These are phyloP conservation scores for Blastobotrys ciferrii DNA, from an alignment of 1,139 yeast species.

Conservation along the genomic window DNA sequence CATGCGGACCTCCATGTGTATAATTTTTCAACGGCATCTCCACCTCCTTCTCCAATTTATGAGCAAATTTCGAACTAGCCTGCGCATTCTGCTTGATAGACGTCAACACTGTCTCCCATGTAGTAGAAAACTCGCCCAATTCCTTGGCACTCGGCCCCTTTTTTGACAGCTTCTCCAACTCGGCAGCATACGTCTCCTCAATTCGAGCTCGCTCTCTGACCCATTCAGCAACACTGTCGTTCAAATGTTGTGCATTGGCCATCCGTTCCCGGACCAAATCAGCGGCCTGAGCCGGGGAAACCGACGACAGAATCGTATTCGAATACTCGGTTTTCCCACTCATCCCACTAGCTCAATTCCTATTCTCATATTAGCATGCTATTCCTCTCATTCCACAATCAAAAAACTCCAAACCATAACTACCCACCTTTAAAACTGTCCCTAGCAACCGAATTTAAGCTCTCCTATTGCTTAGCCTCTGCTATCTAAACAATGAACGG, in stretches of 20 bases:
- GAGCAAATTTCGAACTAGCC: slow-evolving; percentile 33
- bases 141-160: slow-evolving; percentile 22
- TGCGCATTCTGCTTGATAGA: slow-evolving; percentile 32
- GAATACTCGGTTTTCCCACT: slow-evolving; percentile 29
- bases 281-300: slow-evolving; percentile 34
- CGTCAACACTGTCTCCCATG: slow-evolving; percentile 35
- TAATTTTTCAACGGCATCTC: slow-evolving; percentile 34
- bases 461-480: not conserved
- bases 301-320: slow-evolving; percentile 32
- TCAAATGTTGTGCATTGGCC: slow-evolving; percentile 30
- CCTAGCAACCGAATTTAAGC: too few relatives aligned
- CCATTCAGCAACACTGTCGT: slow-evolving; percentile 40
- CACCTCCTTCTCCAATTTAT: slow-evolving; percentile 35
- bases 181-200: slow-evolving; percentile 37
- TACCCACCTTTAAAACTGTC: not conserved
- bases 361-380: too few relatives aligned
- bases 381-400: slow-evolving; percentile 9
- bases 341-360: not conserved
- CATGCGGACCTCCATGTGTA: slow-evolving; percentile 17
- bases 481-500: not conserved
- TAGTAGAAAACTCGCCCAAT: slow-evolving; percentile 36
- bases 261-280: slow-evolving; percentile 36
- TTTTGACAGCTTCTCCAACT: slow-evolving; percentile 35
- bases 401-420: not conserved
- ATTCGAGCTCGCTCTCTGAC: slow-evolving; percentile 37